Evolutionary conservation across 2,329 filamentous ascomycete genomes (phyloP).

Genomic region (Daldinia sp.): DNA sequence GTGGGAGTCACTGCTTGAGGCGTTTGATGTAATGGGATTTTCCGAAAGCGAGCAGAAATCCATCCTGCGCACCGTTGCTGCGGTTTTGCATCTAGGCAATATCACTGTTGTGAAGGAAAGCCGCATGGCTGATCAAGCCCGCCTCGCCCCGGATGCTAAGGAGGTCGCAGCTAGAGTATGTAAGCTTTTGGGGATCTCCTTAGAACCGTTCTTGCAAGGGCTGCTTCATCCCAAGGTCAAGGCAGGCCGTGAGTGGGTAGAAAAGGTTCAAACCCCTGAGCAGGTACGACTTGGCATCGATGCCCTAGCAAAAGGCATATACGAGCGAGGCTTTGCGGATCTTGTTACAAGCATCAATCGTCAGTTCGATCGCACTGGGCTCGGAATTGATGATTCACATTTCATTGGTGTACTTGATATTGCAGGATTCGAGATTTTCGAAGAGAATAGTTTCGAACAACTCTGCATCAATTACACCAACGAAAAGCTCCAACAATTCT

Average conservation of each 20-base stretch:
- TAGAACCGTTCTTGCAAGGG: conserved; percentile 88
- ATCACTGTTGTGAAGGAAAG: conserved; percentile 91
- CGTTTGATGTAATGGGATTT: conserved; percentile 95
- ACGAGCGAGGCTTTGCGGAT: conserved; percentile 94
- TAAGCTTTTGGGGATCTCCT: conserved; percentile 82
- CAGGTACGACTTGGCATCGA: conserved; percentile 92
- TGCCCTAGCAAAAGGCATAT: conserved; percentile 95
- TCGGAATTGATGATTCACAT: conserved; percentile 86
- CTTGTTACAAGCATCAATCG: conserved; percentile 91
- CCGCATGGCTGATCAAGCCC: conserved; percentile 88
- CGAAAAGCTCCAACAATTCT: conserved; percentile 98
- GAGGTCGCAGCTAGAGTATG: conserved; percentile 83
- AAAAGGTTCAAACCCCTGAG: conserved; percentile 97
- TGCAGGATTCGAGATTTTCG: conserved; percentile 98
- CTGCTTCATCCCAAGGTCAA: conserved; percentile 94
- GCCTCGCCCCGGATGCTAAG: conserved; percentile 80
- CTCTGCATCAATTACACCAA: conserved; percentile 99
- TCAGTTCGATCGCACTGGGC: conserved; percentile 87
- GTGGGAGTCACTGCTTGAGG: conserved; percentile 90
- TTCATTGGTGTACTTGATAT: conserved; percentile 99
- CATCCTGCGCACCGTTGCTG: conserved; percentile 88
- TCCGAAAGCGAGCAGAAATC: conserved; percentile 83
- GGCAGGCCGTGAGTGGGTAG: conserved; percentile 96
- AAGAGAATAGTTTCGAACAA: conserved; percentile 98
- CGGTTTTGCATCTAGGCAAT: conserved; percentile 93